A percentile compares a stretch with the other conserved stretches of the same genome.
Evolutionary conservation across 306 rosid genomes (phyloP).

Genomic region (Fagus sylvatica): DNA sequence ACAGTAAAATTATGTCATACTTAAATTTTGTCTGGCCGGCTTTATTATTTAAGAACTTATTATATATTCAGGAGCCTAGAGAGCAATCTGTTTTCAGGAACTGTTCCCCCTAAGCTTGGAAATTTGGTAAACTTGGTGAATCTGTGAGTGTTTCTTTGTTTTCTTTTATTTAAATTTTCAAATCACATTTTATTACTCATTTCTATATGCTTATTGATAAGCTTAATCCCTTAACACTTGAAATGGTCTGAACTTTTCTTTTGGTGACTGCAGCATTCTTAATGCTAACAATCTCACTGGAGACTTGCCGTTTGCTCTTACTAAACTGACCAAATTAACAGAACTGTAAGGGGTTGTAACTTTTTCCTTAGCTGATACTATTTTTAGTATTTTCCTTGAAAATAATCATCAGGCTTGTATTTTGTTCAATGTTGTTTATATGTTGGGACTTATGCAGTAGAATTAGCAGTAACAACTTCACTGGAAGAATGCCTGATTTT

Average conservation of each 20-base stretch:
- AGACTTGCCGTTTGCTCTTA: conserved; percentile 11
- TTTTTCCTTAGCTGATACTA: not conserved
- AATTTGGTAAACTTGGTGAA: conserved; percentile 1
- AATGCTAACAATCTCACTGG: conserved; percentile 30
- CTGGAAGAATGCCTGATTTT: conserved; percentile 31
- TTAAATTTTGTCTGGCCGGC: not conserved
- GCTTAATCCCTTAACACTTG: not conserved
- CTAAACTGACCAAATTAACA: conserved; percentile 6
- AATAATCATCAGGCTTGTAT: not conserved
- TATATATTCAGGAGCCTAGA: conserved; percentile 13
- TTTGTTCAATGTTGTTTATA: not conserved
- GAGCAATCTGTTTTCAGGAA: conserved; percentile 9
- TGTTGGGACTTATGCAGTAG: conserved; percentile 6
- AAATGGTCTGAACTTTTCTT: not conserved
- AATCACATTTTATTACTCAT: not conserved
- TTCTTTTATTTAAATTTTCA: not conserved
- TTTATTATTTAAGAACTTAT: not conserved
- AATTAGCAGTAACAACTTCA: conserved; percentile 38
- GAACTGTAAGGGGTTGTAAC: conserved; percentile 7
- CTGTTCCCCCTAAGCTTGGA: conserved; percentile 1
- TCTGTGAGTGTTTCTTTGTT: conserved; percentile 14
- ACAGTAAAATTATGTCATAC: not conserved
- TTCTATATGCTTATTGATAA: not conserved
- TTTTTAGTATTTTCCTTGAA: not conserved
- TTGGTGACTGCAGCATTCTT: conserved; percentile 17